Evolutionary conservation across 202 grass and related monocot genomes (phyloP).

Genomic region (Dendrocalamus latiflorus): DNA sequence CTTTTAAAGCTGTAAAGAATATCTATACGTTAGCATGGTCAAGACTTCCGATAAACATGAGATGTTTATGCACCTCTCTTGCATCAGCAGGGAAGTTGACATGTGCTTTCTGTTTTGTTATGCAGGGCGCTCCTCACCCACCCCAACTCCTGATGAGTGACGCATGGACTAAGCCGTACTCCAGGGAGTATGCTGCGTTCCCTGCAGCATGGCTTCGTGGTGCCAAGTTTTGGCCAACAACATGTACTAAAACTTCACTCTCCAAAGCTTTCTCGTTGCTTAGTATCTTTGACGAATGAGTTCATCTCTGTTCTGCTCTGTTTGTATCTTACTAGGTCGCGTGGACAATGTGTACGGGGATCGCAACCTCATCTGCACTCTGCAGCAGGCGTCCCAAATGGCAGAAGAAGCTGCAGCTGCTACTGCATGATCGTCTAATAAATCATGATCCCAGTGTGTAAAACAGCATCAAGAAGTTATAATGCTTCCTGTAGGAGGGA

Average conservation of each 20-base stretch:
- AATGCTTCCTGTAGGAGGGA: slow-evolving; percentile 65
- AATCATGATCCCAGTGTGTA: slow-evolving; percentile 26
- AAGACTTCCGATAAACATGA: background rate
- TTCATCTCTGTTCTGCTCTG: background rate
- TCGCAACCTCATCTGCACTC: slow-evolving; percentile 90
- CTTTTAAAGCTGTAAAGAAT: background rate
- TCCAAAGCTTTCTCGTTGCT: background rate
- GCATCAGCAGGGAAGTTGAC: slow-evolving; percentile 16
- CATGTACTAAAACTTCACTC: slow-evolving; percentile 41
- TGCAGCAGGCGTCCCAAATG: slow-evolving; percentile 72
- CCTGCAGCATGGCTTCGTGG: slow-evolving; percentile 88
- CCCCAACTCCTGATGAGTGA: slow-evolving; percentile 78
- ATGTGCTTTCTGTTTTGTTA: slow-evolving; percentile 9
- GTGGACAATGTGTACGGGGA: slow-evolving; percentile 99
- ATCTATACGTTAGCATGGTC: background rate
- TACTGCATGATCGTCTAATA: slow-evolving; percentile 50
- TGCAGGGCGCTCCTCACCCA: slow-evolving; percentile 92
- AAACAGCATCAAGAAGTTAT: slow-evolving; percentile 41
- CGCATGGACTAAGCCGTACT: slow-evolving; percentile 91
- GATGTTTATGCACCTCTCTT: background rate
- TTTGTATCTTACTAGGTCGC: slow-evolving; percentile 44
- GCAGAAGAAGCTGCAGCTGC: slow-evolving; percentile 85
- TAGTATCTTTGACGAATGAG: background rate
- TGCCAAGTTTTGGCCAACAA: slow-evolving; percentile 96
- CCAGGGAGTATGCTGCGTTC: slow-evolving; percentile 89